Percentiles rank a stretch among this genome's conserved stretches.
phyloP scores from a whole-genome alignment of 352 stramenopile species.

The Phytophthora cryptogea region DNA sequence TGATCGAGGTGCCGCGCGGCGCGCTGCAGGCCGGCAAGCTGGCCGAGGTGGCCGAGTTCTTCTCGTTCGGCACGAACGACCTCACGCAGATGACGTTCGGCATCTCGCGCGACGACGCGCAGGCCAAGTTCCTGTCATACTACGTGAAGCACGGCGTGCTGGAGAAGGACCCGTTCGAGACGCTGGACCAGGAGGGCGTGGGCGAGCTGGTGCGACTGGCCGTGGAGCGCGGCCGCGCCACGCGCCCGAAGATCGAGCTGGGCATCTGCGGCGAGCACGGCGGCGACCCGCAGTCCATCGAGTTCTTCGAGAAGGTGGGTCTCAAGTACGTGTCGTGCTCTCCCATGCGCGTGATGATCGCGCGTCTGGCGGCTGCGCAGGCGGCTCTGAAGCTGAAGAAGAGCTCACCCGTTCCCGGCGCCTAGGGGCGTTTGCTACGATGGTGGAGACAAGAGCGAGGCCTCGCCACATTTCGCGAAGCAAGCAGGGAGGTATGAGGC shows the following conservation, averaged over 20 bases:
- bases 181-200: slow-evolving; percentile 33
- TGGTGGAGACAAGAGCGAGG: not conserved
- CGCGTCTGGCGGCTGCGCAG: slow-evolving; percentile 27
- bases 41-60: slow-evolving; percentile 8
- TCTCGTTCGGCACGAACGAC: slow-evolving; percentile 12
- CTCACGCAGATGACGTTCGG: slow-evolving; percentile 11
- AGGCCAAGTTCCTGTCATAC: slow-evolving; percentile 30
- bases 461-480: not conserved
- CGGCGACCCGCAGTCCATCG: slow-evolving; percentile 15
- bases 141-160: slow-evolving; percentile 17
- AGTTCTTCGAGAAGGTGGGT: slow-evolving; percentile 18
- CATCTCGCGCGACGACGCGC: slow-evolving; percentile 10
- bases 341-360: slow-evolving; percentile 17
- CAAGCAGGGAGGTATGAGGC: not conserved
- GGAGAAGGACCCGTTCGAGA: slow-evolving; percentile 37
- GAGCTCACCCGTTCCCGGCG: not conserved
- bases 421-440: not conserved
- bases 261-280: slow-evolving; percentile 13
- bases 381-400: slow-evolving; percentile 4
- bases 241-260: slow-evolving; percentile 11
- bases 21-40: slow-evolving; percentile 10
- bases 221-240: slow-evolving; percentile 2
- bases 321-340: slow-evolving; percentile 16
- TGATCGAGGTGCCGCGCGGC: slow-evolving; percentile 28
- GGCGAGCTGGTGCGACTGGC: slow-evolving; percentile 13